These are phyloP conservation scores for Colletotrichum cuscutae DNA, from an alignment of 2,329 filamentous ascomycete species.

Conservation along the genomic window DNA sequence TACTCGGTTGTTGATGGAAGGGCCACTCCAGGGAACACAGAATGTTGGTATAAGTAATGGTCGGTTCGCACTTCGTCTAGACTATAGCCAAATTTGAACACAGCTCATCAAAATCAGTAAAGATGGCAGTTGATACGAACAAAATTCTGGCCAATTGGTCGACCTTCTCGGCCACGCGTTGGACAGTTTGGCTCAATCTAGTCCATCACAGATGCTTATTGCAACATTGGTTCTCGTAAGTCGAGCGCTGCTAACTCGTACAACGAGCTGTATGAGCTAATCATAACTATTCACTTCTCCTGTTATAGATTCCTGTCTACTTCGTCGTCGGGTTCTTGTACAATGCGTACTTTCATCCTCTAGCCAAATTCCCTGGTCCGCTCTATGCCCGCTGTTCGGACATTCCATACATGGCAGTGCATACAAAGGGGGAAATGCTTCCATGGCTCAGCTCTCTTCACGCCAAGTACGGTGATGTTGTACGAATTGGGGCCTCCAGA, in stretches of 20 bases:
- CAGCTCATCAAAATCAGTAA: no score
- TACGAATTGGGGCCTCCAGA: not conserved
- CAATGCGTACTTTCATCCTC: not conserved
- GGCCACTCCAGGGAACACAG: no score
- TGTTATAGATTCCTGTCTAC: not conserved
- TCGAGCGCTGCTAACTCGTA: fast-evolving
- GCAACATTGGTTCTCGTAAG: not conserved
- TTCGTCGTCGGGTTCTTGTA: not conserved
- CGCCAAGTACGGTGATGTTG: not conserved
- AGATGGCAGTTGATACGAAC: no score
- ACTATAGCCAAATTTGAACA: no score
- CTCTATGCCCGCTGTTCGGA: not conserved
- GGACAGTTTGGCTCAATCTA: not conserved
- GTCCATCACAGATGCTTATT: not conserved
- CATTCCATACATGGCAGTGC: not conserved
- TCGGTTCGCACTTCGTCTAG: no score
- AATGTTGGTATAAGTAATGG: no score
- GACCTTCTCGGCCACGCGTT: not conserved
- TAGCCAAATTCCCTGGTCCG: not conserved
- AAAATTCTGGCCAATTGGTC: not conserved
- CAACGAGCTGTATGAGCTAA: no score
- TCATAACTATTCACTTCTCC: not conserved
- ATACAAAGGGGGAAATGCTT: not conserved
- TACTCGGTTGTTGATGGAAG: no score
- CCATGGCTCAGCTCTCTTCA: not conserved